Base-by-base conservation (phyloP, 495 filamentous ascomycete species). In the Melanomma pulvis-pyrius region DNA sequence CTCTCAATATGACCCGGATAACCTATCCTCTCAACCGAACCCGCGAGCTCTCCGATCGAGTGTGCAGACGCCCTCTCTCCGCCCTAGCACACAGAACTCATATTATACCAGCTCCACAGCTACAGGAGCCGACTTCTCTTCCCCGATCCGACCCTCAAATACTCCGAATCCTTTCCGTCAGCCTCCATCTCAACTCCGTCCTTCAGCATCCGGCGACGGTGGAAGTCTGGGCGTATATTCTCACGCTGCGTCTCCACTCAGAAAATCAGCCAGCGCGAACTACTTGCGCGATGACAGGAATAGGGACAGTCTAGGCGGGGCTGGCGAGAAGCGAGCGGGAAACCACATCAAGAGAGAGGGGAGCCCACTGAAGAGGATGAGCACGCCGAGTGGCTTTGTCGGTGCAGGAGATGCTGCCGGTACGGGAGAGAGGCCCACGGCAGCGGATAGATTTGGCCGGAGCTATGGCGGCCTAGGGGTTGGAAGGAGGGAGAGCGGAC, bases 1-100 rank as follows among this genome's bases (percentile, higher is more conserved):
- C 50, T 86, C 84, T 53, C 87, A 96, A 69, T 83, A 92, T 61
- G 87, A 93, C 71, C 90, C 89, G 0, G 88, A 94, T 59, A 81
- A 80, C 34, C 67, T 58, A 19, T 21, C 28, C 56, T 56, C 56
- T 15, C 55, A 65, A 24, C 41, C 57, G 17, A 34, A 47, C 12
- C 51, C 46, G 15, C 21, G 68, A 34, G 69, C 59, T 32, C 19
- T 68, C 46, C 70, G 69, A 21, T 58, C 54, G 1, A 49, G 3
- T 24, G 15, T 26, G 2, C 55, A 46, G 19, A 72, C 70, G 22
- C 70, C 72, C 1, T 65, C 70, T 1, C 36, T 69, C 29, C 52
- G 69, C 11, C 65, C 74, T 59, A 25, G 15, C n/a, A 30, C 9
- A 61, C 72, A 17, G 67, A 74, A 55, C 74, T 72, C 46, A 44